Conservation (phyloP, 2,329 filamentous ascomycete species). For the Chaetomiaceae sp. region DNA sequence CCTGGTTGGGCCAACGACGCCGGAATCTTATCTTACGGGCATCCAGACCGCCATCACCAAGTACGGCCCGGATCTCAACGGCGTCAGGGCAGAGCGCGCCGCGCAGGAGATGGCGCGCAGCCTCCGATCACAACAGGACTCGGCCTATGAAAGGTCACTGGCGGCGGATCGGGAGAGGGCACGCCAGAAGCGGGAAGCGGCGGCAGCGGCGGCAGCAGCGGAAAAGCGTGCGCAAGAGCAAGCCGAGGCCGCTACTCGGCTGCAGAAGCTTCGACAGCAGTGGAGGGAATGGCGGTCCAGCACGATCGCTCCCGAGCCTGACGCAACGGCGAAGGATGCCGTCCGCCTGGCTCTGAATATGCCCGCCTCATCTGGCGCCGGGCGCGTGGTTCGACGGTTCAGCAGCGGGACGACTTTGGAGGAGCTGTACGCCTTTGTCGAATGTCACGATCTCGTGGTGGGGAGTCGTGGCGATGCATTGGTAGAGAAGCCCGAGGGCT, state of each 20-base stretch:
- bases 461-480: slow-evolving; percentile 31
- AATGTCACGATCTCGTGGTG: slow-evolving; percentile 69
- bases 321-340: slow-evolving; percentile 53
- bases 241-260: slow-evolving; percentile 53
- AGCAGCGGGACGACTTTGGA: slow-evolving; percentile 64
- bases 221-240: slow-evolving; percentile 55
- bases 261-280: slow-evolving; percentile 45
- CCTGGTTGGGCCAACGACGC: slow-evolving; percentile 63
- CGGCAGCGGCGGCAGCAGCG: slow-evolving; percentile 60
- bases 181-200: slow-evolving; percentile 68
- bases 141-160: slow-evolving; percentile 85
- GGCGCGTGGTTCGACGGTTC: slow-evolving; percentile 74
- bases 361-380: slow-evolving; percentile 54
- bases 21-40: slow-evolving; percentile 68
- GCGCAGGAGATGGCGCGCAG: slow-evolving; percentile 77
- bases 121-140: slow-evolving; percentile 83
- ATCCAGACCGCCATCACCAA: slow-evolving; percentile 66
- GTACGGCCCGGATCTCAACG: slow-evolving; percentile 68
- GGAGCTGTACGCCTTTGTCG: slow-evolving; percentile 92
- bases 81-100: slow-evolving; percentile 66
- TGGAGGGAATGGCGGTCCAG: slow-evolving; percentile 78
- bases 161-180: slow-evolving; percentile 83
- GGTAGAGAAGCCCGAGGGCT: slow-evolving; percentile 54
- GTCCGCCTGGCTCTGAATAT: slow-evolving; percentile 66
- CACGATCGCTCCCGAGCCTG: slow-evolving; percentile 62